Percentiles rank a stretch among this genome's conserved stretches.
phyloP scores from a whole-genome alignment of 2,329 filamentous ascomycete species.

The Fusarium palustre region DNA sequence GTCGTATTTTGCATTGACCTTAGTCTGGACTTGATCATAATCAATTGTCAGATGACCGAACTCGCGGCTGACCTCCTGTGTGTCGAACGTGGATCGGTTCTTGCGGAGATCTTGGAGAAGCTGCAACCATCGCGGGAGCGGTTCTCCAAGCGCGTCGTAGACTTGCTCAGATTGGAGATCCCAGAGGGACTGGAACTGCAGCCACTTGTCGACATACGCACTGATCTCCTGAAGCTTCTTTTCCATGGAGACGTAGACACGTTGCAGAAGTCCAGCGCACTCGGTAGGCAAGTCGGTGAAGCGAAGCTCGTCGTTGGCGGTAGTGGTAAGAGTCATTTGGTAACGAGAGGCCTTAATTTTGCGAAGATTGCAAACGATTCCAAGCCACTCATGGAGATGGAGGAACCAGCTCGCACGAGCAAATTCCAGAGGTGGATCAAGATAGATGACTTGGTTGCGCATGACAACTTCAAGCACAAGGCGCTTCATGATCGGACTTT shows the following conservation, averaged over 20 bases:
- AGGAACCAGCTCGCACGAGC: constrained; percentile 93
- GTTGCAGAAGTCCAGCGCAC: constrained; percentile 81
- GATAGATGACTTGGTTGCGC: constrained; percentile 96
- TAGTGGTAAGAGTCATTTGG: constrained; percentile 83
- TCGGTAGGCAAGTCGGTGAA: constrained; percentile 88
- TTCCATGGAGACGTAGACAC: constrained; percentile 87
- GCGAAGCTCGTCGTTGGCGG: constrained; percentile 72
- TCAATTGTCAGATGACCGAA: constrained; percentile 97
- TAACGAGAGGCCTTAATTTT: constrained; percentile 97
- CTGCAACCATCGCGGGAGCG: constrained; percentile 92
- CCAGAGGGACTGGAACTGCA: constrained; percentile 98
- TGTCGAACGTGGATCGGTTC: constrained; percentile 95
- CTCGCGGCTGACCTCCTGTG: constrained; percentile 89
- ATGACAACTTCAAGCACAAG: constrained; percentile 94
- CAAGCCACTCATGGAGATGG: constrained; percentile 93
- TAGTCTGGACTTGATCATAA: constrained; percentile 98
- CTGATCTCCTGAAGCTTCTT: constrained; percentile 83
- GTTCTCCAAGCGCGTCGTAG: constrained; percentile 90
- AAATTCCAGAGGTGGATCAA: constrained; percentile 92
- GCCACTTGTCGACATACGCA: constrained; percentile 94
- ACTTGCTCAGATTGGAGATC: constrained; percentile 96
- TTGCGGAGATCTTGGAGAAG: constrained; percentile 97
- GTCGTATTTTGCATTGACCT: constrained; percentile 99
- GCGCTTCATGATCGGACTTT: constrained; percentile 74
- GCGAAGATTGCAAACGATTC: constrained; percentile 88